Base-by-base conservation (phyloP, 225 moss, liverwort and hornwort species). In the Marchantia polymorpha region DNA sequence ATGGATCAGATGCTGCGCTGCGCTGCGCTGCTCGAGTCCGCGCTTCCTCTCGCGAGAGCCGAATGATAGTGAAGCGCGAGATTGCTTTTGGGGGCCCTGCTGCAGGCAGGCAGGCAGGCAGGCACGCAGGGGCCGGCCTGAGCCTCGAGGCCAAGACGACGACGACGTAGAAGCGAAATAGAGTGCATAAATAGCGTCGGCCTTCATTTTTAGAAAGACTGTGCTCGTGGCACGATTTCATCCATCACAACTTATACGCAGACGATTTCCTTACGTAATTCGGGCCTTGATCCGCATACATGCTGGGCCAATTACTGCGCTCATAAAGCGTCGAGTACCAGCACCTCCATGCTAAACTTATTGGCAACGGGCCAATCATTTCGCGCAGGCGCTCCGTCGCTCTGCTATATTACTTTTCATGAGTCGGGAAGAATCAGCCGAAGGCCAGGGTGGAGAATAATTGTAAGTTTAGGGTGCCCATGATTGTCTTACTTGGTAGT, bases 401-500 rank as follows among this genome's bases (percentile, higher is more conserved):
- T 25, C 25, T 73, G 26, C 52, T 52, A 23, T 12, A 23, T 52
- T 51, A 52, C 73, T 73, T 73, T 73, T 73, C 52, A 53, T 26
- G 52, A 73, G 52, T 23, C 27, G 51, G 19, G 53, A 30, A 53
- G 53, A 26, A 53, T 53, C 73, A 12, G 52, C 49, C 52, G 20
- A 52, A 72, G 50, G 72, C 22, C 72, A 73, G 53, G 52, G 52
- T 26, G 73, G 73, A 53, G 73, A 52, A 73, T 73, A 73, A 53
- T 52, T 53, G 52, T 25, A 52, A 53, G 73, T 53, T 73, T 72
- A n/a, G 14, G 52, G 73, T 73, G 73, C 52, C 52, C 73, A 73
- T 73, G 73, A 73, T 73, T 73, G 73, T 26, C 73, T 73, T 72
- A 23, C 52, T 53, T 52, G 73, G 52, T 51, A 73, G 73, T 73